Conservation (phyloP, 352 stramenopile genomes). For the Phytophthora multivora region DNA sequence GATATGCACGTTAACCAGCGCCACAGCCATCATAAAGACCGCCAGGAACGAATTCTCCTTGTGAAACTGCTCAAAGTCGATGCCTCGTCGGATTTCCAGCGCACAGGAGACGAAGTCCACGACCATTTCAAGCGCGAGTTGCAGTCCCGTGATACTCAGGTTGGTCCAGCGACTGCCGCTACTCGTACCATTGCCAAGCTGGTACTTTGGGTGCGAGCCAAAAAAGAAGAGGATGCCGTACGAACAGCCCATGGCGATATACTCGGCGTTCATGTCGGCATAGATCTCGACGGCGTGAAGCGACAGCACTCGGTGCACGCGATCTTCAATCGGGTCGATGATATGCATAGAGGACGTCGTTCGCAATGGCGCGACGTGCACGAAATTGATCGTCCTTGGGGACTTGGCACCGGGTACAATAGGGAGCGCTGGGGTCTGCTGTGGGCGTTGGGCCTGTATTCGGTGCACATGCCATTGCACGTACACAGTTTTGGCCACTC, state of each 20-base stretch:
- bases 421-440: neutral
- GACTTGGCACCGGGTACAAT: too few species aligned
- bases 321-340: conserved; percentile 8
- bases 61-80: conserved; percentile 30
- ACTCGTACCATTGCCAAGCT: neutral
- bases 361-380: neutral
- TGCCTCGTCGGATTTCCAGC: conserved; percentile 24
- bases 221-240: conserved; percentile 41
- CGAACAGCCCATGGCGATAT: conserved; percentile 52
- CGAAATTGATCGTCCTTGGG: too few species aligned
- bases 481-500: conserved; percentile 24
- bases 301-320: conserved; percentile 14
- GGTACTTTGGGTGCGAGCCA: conserved; percentile 38
- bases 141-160: conserved; percentile 15
- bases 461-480: conserved; percentile 16
- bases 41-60: conserved; percentile 25
- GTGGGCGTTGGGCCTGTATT: neutral
- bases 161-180: neutral
- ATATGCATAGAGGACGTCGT: conserved; percentile 3
- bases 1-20: conserved; percentile 31
- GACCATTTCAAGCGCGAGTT: conserved; percentile 26
- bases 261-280: conserved; percentile 50
- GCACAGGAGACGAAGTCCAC: conserved; percentile 33
- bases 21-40: conserved; percentile 21
- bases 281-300: conserved; percentile 31